Evolutionary conservation across 2,329 filamentous ascomycete species (phyloP).

Genomic region (Penicillium sp.): DNA sequence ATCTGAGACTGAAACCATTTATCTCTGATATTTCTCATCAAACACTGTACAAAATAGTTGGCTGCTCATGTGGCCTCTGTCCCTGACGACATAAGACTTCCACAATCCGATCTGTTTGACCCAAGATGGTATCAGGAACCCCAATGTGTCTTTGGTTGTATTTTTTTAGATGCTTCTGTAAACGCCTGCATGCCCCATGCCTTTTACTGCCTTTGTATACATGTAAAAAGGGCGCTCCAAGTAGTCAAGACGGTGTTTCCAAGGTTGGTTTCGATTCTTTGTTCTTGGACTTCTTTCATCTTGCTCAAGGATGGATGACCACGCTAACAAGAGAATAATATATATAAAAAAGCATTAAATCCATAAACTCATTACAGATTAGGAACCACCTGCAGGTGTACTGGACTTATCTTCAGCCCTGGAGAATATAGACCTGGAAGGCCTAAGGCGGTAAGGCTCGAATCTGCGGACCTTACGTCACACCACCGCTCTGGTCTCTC

Average conservation of each 20-base stretch:
- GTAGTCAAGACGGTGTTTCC: background rate
- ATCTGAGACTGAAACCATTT: background rate
- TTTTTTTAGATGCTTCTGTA: no score
- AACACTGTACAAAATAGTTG: background rate
- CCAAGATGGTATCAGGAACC: background rate
- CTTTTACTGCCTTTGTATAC: background rate
- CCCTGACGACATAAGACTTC: background rate
- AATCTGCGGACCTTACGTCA: conserved; percentile 7
- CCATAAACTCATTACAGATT: background rate
- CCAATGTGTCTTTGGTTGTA: background rate
- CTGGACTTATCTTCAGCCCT: background rate
- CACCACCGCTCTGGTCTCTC: conserved; percentile 6
- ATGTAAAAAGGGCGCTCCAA: background rate
- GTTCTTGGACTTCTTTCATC: background rate
- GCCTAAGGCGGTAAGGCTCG: background rate
- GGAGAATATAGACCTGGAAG: background rate
- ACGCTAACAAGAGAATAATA: background rate
- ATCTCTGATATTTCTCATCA: no score
- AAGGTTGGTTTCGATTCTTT: background rate
- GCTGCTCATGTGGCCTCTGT: background rate
- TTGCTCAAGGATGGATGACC: background rate
- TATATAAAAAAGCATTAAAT: background rate
- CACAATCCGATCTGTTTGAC: background rate
- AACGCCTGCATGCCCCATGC: rapidly evolving
- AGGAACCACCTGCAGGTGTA: background rate